phyloP scores from a whole-genome alignment of 2,329 filamentous ascomycete genomes.

The Aspergillus clavatus region DNA sequence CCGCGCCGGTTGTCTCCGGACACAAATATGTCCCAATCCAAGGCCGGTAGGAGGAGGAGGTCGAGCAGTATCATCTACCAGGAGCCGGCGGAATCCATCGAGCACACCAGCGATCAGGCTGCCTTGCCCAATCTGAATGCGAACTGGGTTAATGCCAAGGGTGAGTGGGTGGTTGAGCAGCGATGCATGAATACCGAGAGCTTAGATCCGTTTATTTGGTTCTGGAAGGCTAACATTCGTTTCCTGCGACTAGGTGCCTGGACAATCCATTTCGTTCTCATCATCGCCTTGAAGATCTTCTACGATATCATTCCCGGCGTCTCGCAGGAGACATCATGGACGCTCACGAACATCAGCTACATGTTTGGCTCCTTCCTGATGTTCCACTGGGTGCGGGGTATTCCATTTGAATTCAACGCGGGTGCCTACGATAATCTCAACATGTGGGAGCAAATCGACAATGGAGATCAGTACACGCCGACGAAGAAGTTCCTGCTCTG shows the following conservation, averaged over 20 bases:
- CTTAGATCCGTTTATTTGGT: too few species aligned
- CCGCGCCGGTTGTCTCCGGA: constrained; percentile 50
- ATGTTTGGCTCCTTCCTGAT: constrained; percentile 99
- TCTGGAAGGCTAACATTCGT: constrained; percentile 14
- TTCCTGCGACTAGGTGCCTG: constrained; percentile 67
- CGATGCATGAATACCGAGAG: too few species aligned
- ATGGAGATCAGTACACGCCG: constrained; percentile 96
- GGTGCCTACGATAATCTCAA: constrained; percentile 99
- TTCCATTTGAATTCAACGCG: constrained; percentile 97
- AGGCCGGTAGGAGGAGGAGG: constrained; percentile 75
- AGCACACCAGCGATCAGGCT: constrained; percentile 96
- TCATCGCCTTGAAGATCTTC: constrained; percentile 86
- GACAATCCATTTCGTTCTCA: constrained; percentile 94
- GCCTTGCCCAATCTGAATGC: constrained; percentile 93
- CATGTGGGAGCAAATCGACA: constrained; percentile 99
- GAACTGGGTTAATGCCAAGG: constrained; percentile 99
- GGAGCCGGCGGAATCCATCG: constrained; percentile 90
- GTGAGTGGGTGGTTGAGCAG: constrained; percentile 62
- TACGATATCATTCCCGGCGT: constrained; percentile 96
- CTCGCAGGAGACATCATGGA: constrained; percentile 98
- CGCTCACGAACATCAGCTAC: constrained; percentile 96
- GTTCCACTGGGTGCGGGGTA: constrained; percentile 98
- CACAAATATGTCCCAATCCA: constrained; percentile 60
- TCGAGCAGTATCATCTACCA: constrained; percentile 99
- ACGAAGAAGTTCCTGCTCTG: constrained; percentile 97